Base-by-base conservation (phyloP, 257 asterid species). In the Rhazya stricta region DNA sequence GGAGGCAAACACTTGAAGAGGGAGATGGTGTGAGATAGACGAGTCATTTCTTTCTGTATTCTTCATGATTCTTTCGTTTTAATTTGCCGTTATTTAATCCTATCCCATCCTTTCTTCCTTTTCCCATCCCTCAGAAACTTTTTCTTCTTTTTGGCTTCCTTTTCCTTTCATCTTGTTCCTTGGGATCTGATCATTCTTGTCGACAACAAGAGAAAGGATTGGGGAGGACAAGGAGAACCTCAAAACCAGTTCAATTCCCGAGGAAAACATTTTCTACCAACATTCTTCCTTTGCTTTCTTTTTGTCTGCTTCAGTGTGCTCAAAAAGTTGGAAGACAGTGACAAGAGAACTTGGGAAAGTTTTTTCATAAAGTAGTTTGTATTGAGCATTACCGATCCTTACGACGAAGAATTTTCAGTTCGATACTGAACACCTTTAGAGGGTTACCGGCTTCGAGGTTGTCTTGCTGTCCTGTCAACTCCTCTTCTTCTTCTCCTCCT, bases 161-260 rank as follows among this genome's bases (percentile, higher is more conserved):
- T 56, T 61, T n/a, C n/a, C 39, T 63, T 29, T 61, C 43, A 0
- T 60, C 37, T 68, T 1, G 60, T 54, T 37, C 76, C 78, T 82
- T 61, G 88, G 91, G 92, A 89, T 88, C 88, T 78, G 91, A 74
- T 83, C 80, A 73, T 82, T 77, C 85, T 78, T 42, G 36, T 76
- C 56, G 82, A 84, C 75, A 78, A 78, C 69, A 71, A 71, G 82
- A 67, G 74, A 75, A 67, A n/a, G 56, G 78, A 70, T 72, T 51
- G 48, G 61, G 81, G 85, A 74, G 72, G 19, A 42, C 62, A 42
- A 45, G 39, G 54, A 9, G 67, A 25, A 27, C 34, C 29, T 45
- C 29, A 37, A 15, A 13, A 27, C 62, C 72, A 76, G 69, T 88
- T 83, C 91, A 80, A 79, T 86, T 89, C 92, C 89, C 92, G 84